Evolutionary conservation across 345 rosid genomes (phyloP), one percentile per base, ranked within the genome.

Genomic region (Salix arbutifolia): DNA sequence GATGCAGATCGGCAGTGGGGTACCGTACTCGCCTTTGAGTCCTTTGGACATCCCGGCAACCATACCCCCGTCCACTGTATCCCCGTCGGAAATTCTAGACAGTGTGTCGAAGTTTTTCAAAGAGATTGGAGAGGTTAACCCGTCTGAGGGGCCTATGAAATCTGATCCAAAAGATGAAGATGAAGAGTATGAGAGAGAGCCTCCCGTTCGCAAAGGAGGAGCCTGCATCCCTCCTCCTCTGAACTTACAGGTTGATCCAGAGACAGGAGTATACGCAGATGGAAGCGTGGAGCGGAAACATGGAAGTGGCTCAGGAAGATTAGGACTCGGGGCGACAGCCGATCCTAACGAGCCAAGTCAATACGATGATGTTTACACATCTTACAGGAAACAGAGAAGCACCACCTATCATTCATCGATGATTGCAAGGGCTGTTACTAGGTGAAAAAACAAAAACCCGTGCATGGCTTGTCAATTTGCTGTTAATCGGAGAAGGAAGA

Each of bases 1-100:
- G 89, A 92, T 92, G 97, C 99, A 96, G 87, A 88, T 96, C 6
- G 94, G 99, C 42, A 96, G 98, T 79, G 99, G 98, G 17, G 99
- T 96, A 53, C 98, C 99, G 21, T 96, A 94, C 88, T 92, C 98
- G 19, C 92, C 98, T 70, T 66, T 96, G 84, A 91, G 95, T 82
- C 98, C 99, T 44, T 84, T 96, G 83, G 99, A 96, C 83, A 96
- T 94, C 82, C 99, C 99, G 44, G 94, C 94, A 4, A 74, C 88
- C 38, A 92, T 96, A 71, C 97, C 98, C 69, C 94, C 99, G 72
- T 92, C 99, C 25, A 84, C 75, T 52, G 84, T 85, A 78, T 86
- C 97, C n/a, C 95, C 91, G 46, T 83, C 97, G 13, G 91, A 90
- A 79, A 76, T 90, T 83, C 90, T 89, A 18, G 94, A 94, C 75